Conservation (phyloP, 2,329 filamentous ascomycete species). For the Boeremia exigua region DNA sequence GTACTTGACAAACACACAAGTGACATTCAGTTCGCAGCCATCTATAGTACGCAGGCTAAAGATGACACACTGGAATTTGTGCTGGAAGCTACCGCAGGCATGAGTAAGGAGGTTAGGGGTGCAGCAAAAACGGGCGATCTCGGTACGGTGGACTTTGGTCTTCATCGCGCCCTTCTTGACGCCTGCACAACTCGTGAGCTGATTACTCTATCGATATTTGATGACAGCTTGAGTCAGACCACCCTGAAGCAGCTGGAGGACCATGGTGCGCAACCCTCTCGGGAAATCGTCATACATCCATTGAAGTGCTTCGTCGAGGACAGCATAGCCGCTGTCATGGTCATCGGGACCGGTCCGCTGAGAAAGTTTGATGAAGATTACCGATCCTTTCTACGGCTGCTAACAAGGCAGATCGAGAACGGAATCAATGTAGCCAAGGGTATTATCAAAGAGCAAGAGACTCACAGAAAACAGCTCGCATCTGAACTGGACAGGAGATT, state of each 20-base stretch:
- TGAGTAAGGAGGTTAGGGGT: neutral
- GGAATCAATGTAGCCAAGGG: slow-evolving; percentile 76
- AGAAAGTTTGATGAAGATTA: slow-evolving; percentile 81
- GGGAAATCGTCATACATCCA: slow-evolving; percentile 75
- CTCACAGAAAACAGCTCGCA: slow-evolving; percentile 72
- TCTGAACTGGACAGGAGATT: slow-evolving; percentile 78
- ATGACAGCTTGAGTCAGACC: neutral
- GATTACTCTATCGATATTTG: neutral
- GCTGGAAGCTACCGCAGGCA: slow-evolving; percentile 6
- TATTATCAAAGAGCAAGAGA: slow-evolving; percentile 80
- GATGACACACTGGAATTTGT: neutral
- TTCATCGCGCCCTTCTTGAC: neutral
- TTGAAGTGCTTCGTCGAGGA: slow-evolving; percentile 77
- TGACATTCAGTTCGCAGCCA: slow-evolving; percentile 12
- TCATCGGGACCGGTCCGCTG: slow-evolving; percentile 77
- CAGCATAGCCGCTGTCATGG: slow-evolving; percentile 74
- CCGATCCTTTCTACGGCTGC: slow-evolving; percentile 73
- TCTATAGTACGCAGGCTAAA: neutral
- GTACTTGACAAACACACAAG: neutral
- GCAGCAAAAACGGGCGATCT: neutral
- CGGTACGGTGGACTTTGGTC: neutral
- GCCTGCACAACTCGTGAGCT: neutral
- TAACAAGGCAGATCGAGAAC: slow-evolving; percentile 71
- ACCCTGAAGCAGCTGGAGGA: slow-evolving; percentile 61
- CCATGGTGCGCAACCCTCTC: slow-evolving; percentile 74